Conservation (phyloP, 1,284 basidiomycete genomes). For the Ganoderma resinaceum region DNA sequence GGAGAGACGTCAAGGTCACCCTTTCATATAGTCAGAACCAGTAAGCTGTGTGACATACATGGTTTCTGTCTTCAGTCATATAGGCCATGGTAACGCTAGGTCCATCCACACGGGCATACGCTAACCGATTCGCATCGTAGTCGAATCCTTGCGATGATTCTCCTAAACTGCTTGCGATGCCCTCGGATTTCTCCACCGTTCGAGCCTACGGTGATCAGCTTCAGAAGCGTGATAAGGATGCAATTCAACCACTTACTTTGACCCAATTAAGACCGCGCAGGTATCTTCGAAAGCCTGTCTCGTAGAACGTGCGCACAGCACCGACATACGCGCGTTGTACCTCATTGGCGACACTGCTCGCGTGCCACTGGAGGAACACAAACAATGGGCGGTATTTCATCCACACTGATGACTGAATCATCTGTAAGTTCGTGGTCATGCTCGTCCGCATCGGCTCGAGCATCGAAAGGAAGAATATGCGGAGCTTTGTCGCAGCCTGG, state of each 20-base stretch:
- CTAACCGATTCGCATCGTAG: conserved; percentile 63
- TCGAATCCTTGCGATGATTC: conserved; percentile 47
- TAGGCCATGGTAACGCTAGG: conserved; percentile 83
- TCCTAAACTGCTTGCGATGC: conserved; percentile 51
- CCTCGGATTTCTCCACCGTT: conserved; percentile 67
- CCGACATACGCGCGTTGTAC: conserved; percentile 89
- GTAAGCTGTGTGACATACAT: conserved; percentile 57
- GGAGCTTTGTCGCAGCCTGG: conserved; percentile 88
- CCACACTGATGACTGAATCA: conserved; percentile 89
- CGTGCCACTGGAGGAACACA: conserved; percentile 86
- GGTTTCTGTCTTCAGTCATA: conserved; percentile 84
- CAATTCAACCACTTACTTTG: conserved; percentile 54
- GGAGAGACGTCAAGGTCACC: conserved; percentile 7
- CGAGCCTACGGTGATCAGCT: conserved; percentile 52
- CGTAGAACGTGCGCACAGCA: conserved; percentile 91
- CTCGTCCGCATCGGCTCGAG: conserved; percentile 84
- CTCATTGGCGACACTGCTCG: conserved; percentile 85
- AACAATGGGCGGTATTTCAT: conserved; percentile 88
- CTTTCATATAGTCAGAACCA: neutral
- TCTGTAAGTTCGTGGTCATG: conserved; percentile 92
- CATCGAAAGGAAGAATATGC: conserved; percentile 85
- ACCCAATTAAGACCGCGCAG: conserved; percentile 81
- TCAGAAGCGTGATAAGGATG: conserved; percentile 8
- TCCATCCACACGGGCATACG: conserved; percentile 77
- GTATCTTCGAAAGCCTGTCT: conserved; percentile 95